Base-by-base conservation (phyloP, 1,284 basidiomycete species). In the Microbotryum silenes-acaulis region DNA sequence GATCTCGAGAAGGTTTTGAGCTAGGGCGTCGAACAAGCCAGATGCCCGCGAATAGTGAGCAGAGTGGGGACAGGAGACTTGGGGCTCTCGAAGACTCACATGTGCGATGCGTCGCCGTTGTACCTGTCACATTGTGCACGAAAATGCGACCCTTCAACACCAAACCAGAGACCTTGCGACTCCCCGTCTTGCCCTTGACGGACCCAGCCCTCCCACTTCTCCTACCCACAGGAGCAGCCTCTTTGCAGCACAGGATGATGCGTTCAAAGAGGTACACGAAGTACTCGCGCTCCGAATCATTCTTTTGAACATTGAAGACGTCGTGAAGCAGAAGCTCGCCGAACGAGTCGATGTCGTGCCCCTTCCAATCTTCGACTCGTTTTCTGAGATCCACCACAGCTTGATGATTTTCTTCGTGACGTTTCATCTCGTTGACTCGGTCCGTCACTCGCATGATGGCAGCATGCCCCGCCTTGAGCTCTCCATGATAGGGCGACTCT, bases 191-290 rank as follows among this genome's bases (percentile, higher is more conserved):
- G 46, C 69, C 68, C 45, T 68, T 58, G 56, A 72, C 69, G 29
- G 68, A 70, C 57, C 71, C 71, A 20, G 64, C 63, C 61, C 70
- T 70, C 65, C 62, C 68, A 45, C 66, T 78, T 70, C 79, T 80
- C 63, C 73, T 74, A 64, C 76, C 76, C 42, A 73, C 72, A n/a
- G 74, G 54, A 20, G 79, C 74, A 10, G 62, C 76, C 86, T 82
- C 96, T 76, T 98, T 98, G 81, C 96, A 98, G 77, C 96, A 98
- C 18, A 98, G 82, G 71, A 99, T 89, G 77, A 99, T 99, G 79
- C 92, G 91, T 78, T 98, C 92, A 70, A 99, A 99, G 45, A 99
- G 80, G 80, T 97, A 99, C 60, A 99, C 94, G 72, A 96, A 91
- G 74, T 98, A 98, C 75, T 98, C 96, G 69, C 94, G 83, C 75